Conservation (phyloP, 495 filamentous ascomycete genomes). For the Baudoinia panamericana region DNA sequence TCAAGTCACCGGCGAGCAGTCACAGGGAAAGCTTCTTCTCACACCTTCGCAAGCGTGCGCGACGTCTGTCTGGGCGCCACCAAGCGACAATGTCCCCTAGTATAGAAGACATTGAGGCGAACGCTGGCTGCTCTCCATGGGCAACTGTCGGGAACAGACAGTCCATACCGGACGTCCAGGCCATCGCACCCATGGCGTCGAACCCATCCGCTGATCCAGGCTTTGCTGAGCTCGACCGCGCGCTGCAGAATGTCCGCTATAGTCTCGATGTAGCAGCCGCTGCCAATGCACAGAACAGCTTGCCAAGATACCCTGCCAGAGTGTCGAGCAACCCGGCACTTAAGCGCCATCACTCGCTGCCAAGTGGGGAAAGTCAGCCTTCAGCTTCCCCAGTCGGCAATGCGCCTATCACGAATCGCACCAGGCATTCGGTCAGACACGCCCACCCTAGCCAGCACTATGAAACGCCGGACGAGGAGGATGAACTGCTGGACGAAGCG, state of each 20-base stretch:
- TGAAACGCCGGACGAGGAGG: slow-evolving; percentile 92
- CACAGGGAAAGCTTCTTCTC: slow-evolving; percentile 96
- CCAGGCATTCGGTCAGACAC: slow-evolving; percentile 63
- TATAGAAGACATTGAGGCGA: slow-evolving; percentile 78
- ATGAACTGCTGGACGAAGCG: slow-evolving; percentile 85
- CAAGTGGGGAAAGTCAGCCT: slow-evolving; percentile 50
- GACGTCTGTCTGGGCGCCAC: slow-evolving; percentile 81
- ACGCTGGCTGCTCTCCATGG: slow-evolving; percentile 84
- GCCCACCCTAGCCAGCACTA: slow-evolving; percentile 64
- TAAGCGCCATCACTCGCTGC: slow-evolving; percentile 47
- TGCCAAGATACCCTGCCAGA: slow-evolving; percentile 20
- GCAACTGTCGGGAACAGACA: slow-evolving; percentile 60
- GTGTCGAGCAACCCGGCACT: slow-evolving; percentile 26
- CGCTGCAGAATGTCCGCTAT: slow-evolving; percentile 57
- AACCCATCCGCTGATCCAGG: slow-evolving; percentile 32
- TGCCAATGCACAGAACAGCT: slow-evolving; percentile 22
- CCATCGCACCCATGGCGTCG: slow-evolving; percentile 24
- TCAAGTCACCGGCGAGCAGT: slow-evolving; percentile 49
- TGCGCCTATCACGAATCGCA: slow-evolving; percentile 68
- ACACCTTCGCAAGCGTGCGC: slow-evolving; percentile 84
- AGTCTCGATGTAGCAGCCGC: slow-evolving; percentile 43
- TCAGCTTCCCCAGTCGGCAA: slow-evolving; percentile 21
- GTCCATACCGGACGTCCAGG: slow-evolving; percentile 62
- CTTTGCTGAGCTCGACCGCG: slow-evolving; percentile 63
- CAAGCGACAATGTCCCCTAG: slow-evolving; percentile 60